A percentile compares a stretch with the other conserved stretches of the same genome.
These are phyloP conservation scores for Linnemannia hyalina DNA, from an alignment of 192 early-diverging fungal genomes.

Conservation along the genomic window DNA sequence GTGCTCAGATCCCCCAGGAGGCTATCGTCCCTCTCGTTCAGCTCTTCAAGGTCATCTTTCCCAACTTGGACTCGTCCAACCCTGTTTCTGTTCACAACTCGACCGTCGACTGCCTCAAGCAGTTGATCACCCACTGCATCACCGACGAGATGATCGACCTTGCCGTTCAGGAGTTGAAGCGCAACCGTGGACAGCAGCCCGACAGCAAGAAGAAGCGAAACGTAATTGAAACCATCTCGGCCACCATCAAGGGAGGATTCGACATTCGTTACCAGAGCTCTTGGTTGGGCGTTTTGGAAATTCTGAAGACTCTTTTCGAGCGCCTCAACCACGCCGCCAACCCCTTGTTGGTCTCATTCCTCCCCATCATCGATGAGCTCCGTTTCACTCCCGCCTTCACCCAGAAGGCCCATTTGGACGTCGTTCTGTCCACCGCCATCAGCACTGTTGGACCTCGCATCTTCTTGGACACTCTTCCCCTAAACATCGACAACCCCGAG, in stretches of 20 bases:
- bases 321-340: conserved; percentile 75
- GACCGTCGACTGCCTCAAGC: conserved; percentile 78
- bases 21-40: conserved; percentile 37
- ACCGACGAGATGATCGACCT: conserved; percentile 80
- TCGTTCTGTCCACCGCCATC: conserved; percentile 83
- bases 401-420: conserved; percentile 89
- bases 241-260: conserved; percentile 66
- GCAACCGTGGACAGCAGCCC: conserved; percentile 32
- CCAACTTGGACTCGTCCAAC: conserved; percentile 73
- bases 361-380: conserved; percentile 78
- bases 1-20: conserved; percentile 44
- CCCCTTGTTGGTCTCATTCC: conserved; percentile 68
- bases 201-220: conserved; percentile 36
- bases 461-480: conserved; percentile 80
- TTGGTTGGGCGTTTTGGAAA: conserved; percentile 85
- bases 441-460: conserved; percentile 82
- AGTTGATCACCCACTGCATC: conserved; percentile 79
- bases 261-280: conserved; percentile 86
- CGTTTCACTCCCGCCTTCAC: conserved; percentile 87
- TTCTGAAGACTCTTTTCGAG: conserved; percentile 83
- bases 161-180: conserved; percentile 55
- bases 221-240: conserved; percentile 66
- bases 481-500: conserved; percentile 84
- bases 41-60: conserved; percentile 74
- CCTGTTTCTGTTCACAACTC: conserved; percentile 68